phyloP scores from a whole-genome alignment of 2,329 filamentous ascomycete species.

The Colletotrichum horii region DNA sequence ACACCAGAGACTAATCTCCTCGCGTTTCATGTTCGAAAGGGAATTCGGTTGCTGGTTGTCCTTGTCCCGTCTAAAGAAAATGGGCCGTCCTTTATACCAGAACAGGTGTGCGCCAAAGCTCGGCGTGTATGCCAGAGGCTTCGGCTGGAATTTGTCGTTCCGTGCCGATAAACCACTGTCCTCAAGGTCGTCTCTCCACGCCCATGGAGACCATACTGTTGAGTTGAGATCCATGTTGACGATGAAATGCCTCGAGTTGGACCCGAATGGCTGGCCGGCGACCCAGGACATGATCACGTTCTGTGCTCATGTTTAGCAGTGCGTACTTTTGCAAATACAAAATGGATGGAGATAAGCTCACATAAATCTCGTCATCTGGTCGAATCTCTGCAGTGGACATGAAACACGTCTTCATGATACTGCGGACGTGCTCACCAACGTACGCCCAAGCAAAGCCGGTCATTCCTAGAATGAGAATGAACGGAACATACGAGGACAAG shows the following conservation, averaged over 20 bases:
- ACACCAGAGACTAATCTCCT: neutral
- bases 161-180: neutral
- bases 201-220: neutral
- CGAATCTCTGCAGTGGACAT: neutral
- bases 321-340: too few species aligned
- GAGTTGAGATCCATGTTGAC: neutral
- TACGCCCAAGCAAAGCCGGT: neutral
- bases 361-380: neutral
- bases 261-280: neutral
- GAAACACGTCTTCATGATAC: neutral
- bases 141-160: neutral
- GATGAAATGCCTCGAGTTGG: neutral
- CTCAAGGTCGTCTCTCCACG: neutral
- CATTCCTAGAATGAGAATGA: neutral
- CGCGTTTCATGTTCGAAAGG: neutral
- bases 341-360: neutral
- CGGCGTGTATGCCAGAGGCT: neutral
- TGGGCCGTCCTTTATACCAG: neutral
- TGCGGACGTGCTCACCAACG: fast-evolving
- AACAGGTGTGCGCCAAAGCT: neutral
- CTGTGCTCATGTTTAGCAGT: neutral
- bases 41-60: neutral
- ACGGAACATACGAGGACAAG: neutral
- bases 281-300: neutral
- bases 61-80: neutral